phyloP scores from a whole-genome alignment of 495 filamentous ascomycete genomes.

The Aspergillus diversus region DNA sequence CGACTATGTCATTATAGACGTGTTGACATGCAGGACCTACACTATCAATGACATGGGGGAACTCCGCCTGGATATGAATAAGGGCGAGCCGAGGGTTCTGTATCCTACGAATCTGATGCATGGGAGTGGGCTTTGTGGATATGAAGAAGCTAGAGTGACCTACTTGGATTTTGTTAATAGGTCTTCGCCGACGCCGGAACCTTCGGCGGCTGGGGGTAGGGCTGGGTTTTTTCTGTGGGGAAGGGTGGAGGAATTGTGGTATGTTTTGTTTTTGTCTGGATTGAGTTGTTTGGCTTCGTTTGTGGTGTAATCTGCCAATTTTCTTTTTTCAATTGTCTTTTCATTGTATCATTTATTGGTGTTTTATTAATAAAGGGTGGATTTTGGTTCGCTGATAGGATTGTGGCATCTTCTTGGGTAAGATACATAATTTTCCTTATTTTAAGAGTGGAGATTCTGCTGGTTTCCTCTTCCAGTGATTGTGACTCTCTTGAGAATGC shows the following conservation, averaged over 20 bases:
- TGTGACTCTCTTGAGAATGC: neutral
- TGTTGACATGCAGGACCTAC: constrained; percentile 51
- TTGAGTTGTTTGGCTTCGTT: constrained; percentile 6
- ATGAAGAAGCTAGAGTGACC: constrained; percentile 22
- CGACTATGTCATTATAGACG: constrained; percentile 44
- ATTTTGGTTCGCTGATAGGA: too few relatives aligned
- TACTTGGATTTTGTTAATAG: constrained; percentile 23
- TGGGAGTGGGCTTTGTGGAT: constrained; percentile 45
- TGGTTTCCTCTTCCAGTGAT: neutral
- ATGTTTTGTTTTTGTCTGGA: neutral
- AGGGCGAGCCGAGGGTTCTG: constrained; percentile 56
- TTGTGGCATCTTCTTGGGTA: too few relatives aligned
- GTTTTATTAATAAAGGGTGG: too few relatives aligned
- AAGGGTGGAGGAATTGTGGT: neutral
- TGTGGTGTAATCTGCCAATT: neutral
- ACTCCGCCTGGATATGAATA: constrained; percentile 48
- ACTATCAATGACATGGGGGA: constrained; percentile 48
- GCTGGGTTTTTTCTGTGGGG: neutral
- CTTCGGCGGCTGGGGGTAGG: neutral
- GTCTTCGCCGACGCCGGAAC: neutral
- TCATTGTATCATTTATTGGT: neutral
- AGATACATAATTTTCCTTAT: neutral
- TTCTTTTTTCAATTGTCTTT: neutral
- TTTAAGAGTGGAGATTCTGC: constrained; percentile 16
- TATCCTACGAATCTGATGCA: constrained; percentile 34